Evolutionary conservation across 1,284 basidiomycete genomes (phyloP), one percentile per base, ranked within the genome.

Genomic region (Cutaneotrichosporon sp.): DNA sequence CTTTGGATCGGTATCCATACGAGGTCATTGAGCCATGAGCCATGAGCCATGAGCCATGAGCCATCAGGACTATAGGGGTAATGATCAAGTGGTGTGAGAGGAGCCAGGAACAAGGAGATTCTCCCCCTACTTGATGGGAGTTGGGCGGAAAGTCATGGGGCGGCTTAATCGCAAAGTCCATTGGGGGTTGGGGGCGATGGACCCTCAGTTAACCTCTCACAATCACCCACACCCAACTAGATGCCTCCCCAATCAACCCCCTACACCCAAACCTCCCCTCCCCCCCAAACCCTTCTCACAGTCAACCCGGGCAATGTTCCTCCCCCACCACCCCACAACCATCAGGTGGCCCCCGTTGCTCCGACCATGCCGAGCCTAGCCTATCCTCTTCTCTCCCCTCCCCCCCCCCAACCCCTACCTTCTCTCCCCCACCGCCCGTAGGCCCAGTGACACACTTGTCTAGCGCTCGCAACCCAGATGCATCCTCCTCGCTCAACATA

Each of bases 101-200:
- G 22, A 11, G 22, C 21, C 22, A 51, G 49, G 21, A 31, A 51
- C 49, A 51, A 51, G 46, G 18, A 18, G 46, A 13, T 36, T 8
- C 5, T 9, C 11, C 1, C 34, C 8, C 34, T 36, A 8, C 11
- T 13, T n/a, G 42, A 2, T 46, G 18, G 18, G 51, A 53, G 11
- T 31, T 5, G 30, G 18, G 31, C 16, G 21, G 51, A 18, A 53
- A 53, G 30, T 32, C 30, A 34, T 53, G 51, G 51, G 51, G 51
- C 51, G 51, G 51, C 51, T 53, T 53, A 34, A 53, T 53, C 51
- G 31, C 51, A 11, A 31, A 53, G 51, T 32, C 31, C 51, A 53
- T 53, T 53, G 30, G 51, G 51, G 51, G 51, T 53, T 53, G 30
- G 51, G 51, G 51, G 51, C 14, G 51, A 53, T 31, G 31, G 51